These are phyloP conservation scores for Leucogyrophana mollusca DNA, from an alignment of 768 basidiomycete species.

Conservation along the genomic window DNA sequence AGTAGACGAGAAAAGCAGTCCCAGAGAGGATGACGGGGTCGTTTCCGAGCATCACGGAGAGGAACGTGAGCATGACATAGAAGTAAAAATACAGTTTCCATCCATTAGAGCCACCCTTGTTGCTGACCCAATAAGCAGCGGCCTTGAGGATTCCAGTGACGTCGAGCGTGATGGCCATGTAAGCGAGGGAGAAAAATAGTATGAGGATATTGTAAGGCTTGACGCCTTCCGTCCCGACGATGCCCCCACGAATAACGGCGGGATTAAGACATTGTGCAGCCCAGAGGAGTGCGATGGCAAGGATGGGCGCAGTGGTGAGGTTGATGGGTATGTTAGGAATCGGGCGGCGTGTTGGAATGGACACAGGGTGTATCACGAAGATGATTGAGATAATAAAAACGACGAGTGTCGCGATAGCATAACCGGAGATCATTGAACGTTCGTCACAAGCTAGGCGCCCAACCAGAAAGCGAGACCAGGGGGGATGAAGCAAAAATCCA, in stretches of 20 bases:
- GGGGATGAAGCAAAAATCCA: too few relatives aligned
- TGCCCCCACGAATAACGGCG: conserved; percentile 64
- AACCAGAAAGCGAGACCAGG: too few relatives aligned
- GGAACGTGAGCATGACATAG: conserved; percentile 76
- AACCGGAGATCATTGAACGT: conserved; percentile 40
- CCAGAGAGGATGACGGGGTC: conserved; percentile 93
- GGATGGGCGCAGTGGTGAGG: conserved; percentile 53
- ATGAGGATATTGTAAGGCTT: conserved; percentile 93
- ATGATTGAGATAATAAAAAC: conserved; percentile 53
- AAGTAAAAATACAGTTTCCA: conserved; percentile 74
- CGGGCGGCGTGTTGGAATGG: conserved; percentile 37
- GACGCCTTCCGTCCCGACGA: conserved; percentile 76
- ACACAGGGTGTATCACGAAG: conserved; percentile 48
- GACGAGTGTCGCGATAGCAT: conserved; percentile 48
- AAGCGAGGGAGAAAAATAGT: conserved; percentile 88
- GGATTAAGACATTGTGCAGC: conserved; percentile 50
- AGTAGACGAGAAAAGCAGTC: conserved; percentile 87
- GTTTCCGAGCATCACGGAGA: conserved; percentile 85
- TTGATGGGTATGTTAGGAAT: conserved; percentile 39
- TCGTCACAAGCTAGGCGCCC: not conserved
- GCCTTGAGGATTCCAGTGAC: conserved; percentile 84
- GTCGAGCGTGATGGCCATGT: conserved; percentile 91
- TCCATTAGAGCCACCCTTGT: conserved; percentile 73
- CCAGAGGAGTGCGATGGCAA: conserved; percentile 52
- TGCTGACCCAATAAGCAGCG: conserved; percentile 87